Base-by-base conservation (phyloP, 2,329 filamentous ascomycete genomes). In the Hawksworthiomyces lignivorus region DNA sequence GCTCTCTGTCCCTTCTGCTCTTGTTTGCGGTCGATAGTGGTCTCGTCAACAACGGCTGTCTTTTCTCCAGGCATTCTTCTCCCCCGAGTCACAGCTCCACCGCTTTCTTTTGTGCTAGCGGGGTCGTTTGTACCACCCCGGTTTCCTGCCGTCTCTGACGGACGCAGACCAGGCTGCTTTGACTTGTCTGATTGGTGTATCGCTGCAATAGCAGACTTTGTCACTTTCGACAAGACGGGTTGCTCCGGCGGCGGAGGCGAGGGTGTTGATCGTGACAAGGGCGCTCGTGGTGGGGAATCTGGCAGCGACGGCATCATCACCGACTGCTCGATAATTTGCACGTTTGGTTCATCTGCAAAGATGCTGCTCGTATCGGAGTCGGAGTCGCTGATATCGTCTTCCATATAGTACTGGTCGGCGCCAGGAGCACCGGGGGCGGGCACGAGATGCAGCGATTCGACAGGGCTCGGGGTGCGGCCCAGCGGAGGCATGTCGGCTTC, bases 111-210 rank as follows among this genome's bases (percentile, higher is more conserved):
- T 2, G 19, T 19, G 11, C 18, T 26, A 8, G 24, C 24, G 3
- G 24, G 11, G 14, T 10, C 30, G 17, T 9, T 63, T 48, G 39
- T 42, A 2, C 47, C 50, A 11, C 59, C 56, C 11, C 59, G 55
- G 50, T 78, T 78, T 3, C 69, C 73, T 0, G 72, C 70, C 2
- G 70, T 65, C 10, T 62, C 61, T 2, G 68, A 72, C 44, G 74
- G 69, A 36, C 68, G 68, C 1, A 81, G 61, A 1, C 43, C 44
- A 4, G n/a, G 37, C 7, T 27, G 22, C 7, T 15, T 18, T 3
- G 24, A 19, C 21, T 19, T 36, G 4, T 26, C 15, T 2, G 24
- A 12, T 1, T 4, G 10, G 2, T 9, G 4, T 18, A 10, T 30
- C 15, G 32, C 7, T 24, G 15, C 31, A 2, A 15, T 11, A 6